Evolutionary conservation across 306 rosid species (phyloP).

Genomic region (Oxytropis ochrocephala): DNA sequence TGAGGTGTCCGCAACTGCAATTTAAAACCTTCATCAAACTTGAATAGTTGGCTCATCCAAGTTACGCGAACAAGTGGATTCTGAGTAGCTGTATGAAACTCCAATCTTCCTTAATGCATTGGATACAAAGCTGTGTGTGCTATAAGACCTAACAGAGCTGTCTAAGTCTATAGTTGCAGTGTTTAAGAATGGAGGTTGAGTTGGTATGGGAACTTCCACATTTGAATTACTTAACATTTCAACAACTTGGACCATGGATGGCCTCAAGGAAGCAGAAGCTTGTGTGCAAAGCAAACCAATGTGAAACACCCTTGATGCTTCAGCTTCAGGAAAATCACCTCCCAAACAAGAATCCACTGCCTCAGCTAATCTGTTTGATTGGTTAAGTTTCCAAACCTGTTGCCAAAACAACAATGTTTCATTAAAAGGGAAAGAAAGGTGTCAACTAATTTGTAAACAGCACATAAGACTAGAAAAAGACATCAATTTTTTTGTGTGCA

Average conservation of each 20-base stretch:
- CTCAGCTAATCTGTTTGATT: constrained; percentile 38
- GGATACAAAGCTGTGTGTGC: constrained; percentile 43
- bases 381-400: constrained; percentile 67
- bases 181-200: constrained; percentile 73
- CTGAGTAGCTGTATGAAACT: constrained; percentile 37
- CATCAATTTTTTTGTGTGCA: too few species aligned
- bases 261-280: constrained; percentile 63
- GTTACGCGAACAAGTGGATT: constrained; percentile 30
- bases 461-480: too few species aligned
- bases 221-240: constrained; percentile 43
- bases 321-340: constrained; percentile 41
- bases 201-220: constrained; percentile 40
- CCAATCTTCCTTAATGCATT: constrained; percentile 41
- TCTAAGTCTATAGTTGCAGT: constrained; percentile 36
- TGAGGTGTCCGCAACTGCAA: too few species aligned
- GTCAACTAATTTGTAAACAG: constrained; percentile 11
- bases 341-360: constrained; percentile 53
- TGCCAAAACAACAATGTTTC: constrained; percentile 1
- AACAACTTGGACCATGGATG: constrained; percentile 60
- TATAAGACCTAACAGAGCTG: constrained; percentile 35
- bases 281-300: constrained; percentile 81
- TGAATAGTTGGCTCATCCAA: constrained; percentile 32
- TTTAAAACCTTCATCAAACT: not conserved
- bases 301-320: constrained; percentile 42
- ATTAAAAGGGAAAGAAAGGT: not conserved